Evolutionary conservation across 805 yeast genomes (phyloP).

Genomic region (Wickerhamomyces bisporus): DNA sequence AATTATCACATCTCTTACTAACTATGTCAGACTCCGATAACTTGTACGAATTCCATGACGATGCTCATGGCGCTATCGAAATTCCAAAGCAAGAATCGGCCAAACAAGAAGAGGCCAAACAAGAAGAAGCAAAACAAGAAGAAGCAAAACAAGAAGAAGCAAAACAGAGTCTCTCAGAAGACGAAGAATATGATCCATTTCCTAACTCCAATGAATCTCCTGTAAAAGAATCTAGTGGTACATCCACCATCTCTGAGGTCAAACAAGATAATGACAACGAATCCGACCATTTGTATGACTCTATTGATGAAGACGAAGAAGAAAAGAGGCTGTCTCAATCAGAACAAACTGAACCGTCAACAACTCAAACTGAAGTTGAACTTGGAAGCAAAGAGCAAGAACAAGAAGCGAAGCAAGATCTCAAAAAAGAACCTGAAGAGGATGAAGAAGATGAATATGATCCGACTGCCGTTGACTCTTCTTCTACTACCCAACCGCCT

Average conservation of each 20-base stretch:
- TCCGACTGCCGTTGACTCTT: slow-evolving; percentile 4
- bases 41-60: slow-evolving; percentile 3
- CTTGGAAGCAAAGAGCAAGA: slow-evolving; percentile 4
- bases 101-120: not conserved
- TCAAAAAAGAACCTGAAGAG: too few species aligned
- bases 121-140: not conserved
- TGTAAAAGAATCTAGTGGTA: not conserved
- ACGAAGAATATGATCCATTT: slow-evolving; percentile 3
- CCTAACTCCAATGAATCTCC: not conserved
- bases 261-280: slow-evolving; percentile 1
- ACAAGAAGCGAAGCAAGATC: too few species aligned
- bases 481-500: not conserved
- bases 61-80: slow-evolving; percentile 1
- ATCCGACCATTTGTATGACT: slow-evolving; percentile 1
- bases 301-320: slow-evolving; percentile 3
- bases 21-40: slow-evolving; percentile 3
- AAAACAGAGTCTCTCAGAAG: not conserved
- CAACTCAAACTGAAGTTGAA: slow-evolving; percentile 1
- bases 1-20: too few species aligned
- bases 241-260: not conserved
- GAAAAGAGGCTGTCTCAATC: slow-evolving; percentile 1
- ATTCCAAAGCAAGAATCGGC: slow-evolving; percentile 1
- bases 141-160: not conserved
- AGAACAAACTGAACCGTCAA: too few species aligned
- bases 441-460: slow-evolving; percentile 13